These are phyloP conservation scores for Aspergillus sclerotioniger DNA, from an alignment of 495 filamentous ascomycete genomes.

Conservation along the genomic window DNA sequence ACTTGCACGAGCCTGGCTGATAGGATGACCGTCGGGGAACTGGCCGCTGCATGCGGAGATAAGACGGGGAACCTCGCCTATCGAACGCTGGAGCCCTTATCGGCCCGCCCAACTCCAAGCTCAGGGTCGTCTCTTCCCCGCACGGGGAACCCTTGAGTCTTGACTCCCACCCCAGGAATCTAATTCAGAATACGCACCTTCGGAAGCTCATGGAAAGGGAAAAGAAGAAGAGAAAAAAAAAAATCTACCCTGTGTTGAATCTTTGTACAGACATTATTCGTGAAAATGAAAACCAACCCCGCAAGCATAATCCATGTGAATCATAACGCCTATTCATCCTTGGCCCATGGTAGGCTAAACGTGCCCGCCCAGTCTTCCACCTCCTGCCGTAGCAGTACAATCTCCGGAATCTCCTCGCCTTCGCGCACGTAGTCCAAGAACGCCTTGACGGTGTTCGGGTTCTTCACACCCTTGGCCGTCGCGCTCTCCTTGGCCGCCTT, in stretches of 20 bases:
- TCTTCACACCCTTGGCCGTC: constrained; percentile 72
- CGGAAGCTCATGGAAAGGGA: neutral
- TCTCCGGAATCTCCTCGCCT: constrained; percentile 80
- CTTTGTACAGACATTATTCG: constrained; percentile 17
- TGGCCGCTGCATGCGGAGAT: constrained; percentile 4
- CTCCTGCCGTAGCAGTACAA: constrained; percentile 81
- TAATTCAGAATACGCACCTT: too few relatives aligned
- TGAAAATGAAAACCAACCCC: constrained; percentile 12
- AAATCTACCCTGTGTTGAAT: constrained; percentile 20
- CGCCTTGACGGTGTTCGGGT: constrained; percentile 72
- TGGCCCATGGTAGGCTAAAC: constrained; percentile 80
- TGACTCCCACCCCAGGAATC: too few relatives aligned
- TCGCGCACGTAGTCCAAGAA: constrained; percentile 82
- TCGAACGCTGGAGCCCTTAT: neutral
- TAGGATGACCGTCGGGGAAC: neutral
- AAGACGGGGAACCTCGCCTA: neutral
- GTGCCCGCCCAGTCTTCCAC: constrained; percentile 95
- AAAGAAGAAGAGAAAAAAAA: constrained; percentile 9
- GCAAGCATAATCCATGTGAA: constrained; percentile 12
- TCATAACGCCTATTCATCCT: constrained; percentile 42
- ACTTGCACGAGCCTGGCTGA: too few relatives aligned
- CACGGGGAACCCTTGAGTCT: neutral
- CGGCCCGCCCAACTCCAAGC: too few relatives aligned
- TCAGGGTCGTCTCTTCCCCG: neutral
- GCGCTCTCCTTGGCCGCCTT: constrained; percentile 76